Percentiles rank a stretch among this genome's conserved stretches.
These are phyloP conservation scores for Anthracocystis walkeri DNA, from an alignment of 1,284 basidiomycete species.

Conservation along the genomic window DNA sequence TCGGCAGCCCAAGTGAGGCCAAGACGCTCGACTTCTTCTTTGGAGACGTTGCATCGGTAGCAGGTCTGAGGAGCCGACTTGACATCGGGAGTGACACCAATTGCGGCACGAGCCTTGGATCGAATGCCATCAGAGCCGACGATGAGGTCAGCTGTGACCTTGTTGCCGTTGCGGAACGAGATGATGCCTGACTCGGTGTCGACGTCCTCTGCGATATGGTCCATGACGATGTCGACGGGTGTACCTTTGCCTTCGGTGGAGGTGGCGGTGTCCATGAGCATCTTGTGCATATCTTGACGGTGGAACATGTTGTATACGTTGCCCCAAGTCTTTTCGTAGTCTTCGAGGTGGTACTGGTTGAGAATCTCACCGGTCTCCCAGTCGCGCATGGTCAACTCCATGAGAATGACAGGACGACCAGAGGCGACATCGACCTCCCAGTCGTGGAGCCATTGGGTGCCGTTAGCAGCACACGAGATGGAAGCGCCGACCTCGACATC, in stretches of 20 bases:
- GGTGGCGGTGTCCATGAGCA: conserved; percentile 63
- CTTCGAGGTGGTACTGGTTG: conserved; percentile 49
- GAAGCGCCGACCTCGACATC: conserved; percentile 52
- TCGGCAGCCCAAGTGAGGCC: conserved; percentile 69
- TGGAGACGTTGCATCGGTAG: conserved; percentile 70
- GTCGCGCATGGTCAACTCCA: conserved; percentile 53
- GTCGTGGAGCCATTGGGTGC: conserved; percentile 50
- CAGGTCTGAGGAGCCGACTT: conserved; percentile 70
- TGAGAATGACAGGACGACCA: conserved; percentile 47
- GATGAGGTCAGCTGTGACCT: conserved; percentile 74
- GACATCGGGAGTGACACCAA: conserved; percentile 52
- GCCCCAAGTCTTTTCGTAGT: conserved; percentile 52
- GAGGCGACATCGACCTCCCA: conserved; percentile 44
- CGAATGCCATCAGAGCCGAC: conserved; percentile 76
- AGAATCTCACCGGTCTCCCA: conserved; percentile 49
- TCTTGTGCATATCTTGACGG: conserved; percentile 69
- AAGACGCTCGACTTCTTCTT: conserved; percentile 63
- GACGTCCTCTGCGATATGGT: conserved; percentile 69
- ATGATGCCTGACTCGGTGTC: conserved; percentile 68
- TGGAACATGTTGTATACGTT: conserved; percentile 68
- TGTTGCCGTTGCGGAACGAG: conserved; percentile 72
- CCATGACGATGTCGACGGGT: conserved; percentile 63
- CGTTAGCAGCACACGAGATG: conserved; percentile 53
- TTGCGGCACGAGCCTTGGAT: conserved; percentile 60
- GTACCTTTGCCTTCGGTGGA: conserved; percentile 59